Base-by-base conservation (phyloP, 768 basidiomycete species). In the Termitomyces sp. region DNA sequence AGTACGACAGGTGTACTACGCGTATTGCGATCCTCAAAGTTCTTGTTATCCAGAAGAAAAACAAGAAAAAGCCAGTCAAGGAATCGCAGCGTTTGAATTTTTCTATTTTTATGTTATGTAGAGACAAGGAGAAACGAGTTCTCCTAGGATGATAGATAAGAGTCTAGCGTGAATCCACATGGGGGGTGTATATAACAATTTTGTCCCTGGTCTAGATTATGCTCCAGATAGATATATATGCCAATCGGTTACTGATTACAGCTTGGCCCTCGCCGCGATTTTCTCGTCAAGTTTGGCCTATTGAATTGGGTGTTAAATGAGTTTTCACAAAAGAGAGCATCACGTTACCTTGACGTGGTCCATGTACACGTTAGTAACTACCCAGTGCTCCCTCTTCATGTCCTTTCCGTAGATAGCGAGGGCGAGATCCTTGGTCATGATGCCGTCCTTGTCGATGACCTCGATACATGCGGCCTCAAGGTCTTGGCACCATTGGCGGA, bases 391-490 rank as follows among this genome's bases (percentile, higher is more conserved):
- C 65, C 95, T 80, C 78, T 87, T 85, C 91, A 96, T 85, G 62
- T 83, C 71, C 79, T 89, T 90, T 38, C 95, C 95, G 66, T 98
- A 88, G 68, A 98, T 97, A 2, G 93, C 87, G 24, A 98, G 78
- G 32, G 96, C 96, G 50, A 98, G 77, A 75, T 98, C 96, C 82
- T 98, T 97, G 58, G 94, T 97, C 95, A 98, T 98, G 54, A 98
- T 68, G 0, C 88, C 87, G 66, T 98, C 94, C 65, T 80, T 68
- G 69, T 97, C 92, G 62, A 98, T 97, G 16, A 91, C 86, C 73
- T 97, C 92, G 2, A 96, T 80, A 68, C 97, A 98, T 20, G 92
- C 85, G 14, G 72, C 79, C 77, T 99, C 97, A 42, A 99, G 80
- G 61, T 86, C 84, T 49, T 79, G 65, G 65, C 88, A 92, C 74